These are phyloP conservation scores for Phialophora macrospora DNA, from an alignment of 2,329 filamentous ascomycete genomes.

Conservation along the genomic window DNA sequence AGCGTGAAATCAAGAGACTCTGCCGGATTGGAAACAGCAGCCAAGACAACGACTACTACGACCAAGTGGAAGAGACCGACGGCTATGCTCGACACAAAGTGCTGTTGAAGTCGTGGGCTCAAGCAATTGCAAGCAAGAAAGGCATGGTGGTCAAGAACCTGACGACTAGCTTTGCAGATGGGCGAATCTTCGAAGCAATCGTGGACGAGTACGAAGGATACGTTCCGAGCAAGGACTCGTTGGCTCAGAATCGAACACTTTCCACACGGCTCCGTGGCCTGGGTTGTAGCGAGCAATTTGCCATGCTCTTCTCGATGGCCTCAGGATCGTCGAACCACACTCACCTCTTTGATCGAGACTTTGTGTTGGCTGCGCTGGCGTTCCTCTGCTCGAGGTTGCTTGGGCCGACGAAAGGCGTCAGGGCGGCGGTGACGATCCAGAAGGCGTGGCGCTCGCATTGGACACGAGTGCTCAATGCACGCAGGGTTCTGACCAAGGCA, in stretches of 20 bases:
- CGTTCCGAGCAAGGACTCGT: constrained; percentile 2
- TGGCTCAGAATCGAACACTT: constrained; percentile 10
- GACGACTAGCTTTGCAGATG: constrained; percentile 63
- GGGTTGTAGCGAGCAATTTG: constrained; percentile 38
- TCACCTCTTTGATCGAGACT: constrained; percentile 59
- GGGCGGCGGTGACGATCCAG: constrained; percentile 61
- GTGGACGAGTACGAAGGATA: constrained; percentile 61
- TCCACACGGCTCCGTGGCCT: constrained; percentile 29
- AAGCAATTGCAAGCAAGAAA: constrained; percentile 54
- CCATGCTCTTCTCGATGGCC: constrained; percentile 29
- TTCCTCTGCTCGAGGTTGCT: constrained; percentile 65
- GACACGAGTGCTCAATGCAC: constrained; percentile 39
- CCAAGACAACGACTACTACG: constrained; percentile 33
- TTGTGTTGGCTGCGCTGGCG: constrained; percentile 61
- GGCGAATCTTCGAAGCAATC: constrained; percentile 59
- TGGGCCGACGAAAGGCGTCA: constrained; percentile 54
- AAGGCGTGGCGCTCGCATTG: constrained; percentile 52
- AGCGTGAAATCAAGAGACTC: constrained; percentile 57
- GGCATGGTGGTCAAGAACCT: constrained; percentile 58
- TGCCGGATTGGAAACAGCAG: constrained; percentile 31
- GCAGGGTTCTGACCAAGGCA: constrained; percentile 44
- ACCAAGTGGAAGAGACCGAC: constrained; percentile 40
- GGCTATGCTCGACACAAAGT: constrained; percentile 42
- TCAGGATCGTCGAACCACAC: constrained; percentile 16
- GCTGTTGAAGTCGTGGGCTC: constrained; percentile 63